Conservation (phyloP, 1,284 basidiomycete genomes). For the Ceratobasidium sp. region DNA sequence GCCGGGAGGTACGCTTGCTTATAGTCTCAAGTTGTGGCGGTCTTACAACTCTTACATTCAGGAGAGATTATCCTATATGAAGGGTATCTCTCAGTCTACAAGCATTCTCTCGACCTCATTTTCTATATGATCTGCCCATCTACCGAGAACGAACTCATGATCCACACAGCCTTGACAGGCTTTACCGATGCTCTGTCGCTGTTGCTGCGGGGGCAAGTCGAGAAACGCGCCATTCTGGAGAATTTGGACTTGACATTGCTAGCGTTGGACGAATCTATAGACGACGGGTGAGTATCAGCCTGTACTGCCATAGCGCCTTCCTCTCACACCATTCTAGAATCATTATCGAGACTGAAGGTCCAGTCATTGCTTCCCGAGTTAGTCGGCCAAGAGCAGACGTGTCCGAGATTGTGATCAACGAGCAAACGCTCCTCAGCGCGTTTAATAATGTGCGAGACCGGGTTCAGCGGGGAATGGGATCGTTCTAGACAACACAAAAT, state of each 20-base stretch:
- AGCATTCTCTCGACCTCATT: conserved; percentile 93
- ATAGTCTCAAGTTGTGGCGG: not conserved
- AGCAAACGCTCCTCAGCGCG: conserved; percentile 93
- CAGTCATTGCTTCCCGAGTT: conserved; percentile 94
- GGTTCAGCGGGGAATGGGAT: conserved; percentile 73
- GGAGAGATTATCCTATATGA: conserved; percentile 97
- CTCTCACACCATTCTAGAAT: conserved; percentile 69
- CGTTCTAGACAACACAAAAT: conserved; percentile 59
- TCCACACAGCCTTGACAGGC: conserved; percentile 84
- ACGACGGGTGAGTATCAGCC: conserved; percentile 85
- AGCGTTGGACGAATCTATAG: conserved; percentile 96
- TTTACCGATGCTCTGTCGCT: conserved; percentile 90
- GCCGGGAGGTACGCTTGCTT: conserved; percentile 75
- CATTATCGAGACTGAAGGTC: conserved; percentile 96
- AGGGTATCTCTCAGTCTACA: conserved; percentile 92
- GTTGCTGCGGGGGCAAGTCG: conserved; percentile 91
- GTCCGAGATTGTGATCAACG: conserved; percentile 98
- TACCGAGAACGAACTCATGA: conserved; percentile 97
- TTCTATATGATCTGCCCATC: conserved; percentile 94
- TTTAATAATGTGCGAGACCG: conserved; percentile 91
- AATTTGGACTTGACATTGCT: conserved; percentile 94
- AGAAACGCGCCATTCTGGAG: conserved; percentile 95
- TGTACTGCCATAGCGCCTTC: not conserved
- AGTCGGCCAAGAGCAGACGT: conserved; percentile 93
- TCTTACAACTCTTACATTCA: conserved; percentile 55